A percentile compares a stretch with the other conserved stretches of the same genome.
Evolutionary conservation across 2,329 filamentous ascomycete genomes (phyloP).

Genomic region (Fusarium chuoi): DNA sequence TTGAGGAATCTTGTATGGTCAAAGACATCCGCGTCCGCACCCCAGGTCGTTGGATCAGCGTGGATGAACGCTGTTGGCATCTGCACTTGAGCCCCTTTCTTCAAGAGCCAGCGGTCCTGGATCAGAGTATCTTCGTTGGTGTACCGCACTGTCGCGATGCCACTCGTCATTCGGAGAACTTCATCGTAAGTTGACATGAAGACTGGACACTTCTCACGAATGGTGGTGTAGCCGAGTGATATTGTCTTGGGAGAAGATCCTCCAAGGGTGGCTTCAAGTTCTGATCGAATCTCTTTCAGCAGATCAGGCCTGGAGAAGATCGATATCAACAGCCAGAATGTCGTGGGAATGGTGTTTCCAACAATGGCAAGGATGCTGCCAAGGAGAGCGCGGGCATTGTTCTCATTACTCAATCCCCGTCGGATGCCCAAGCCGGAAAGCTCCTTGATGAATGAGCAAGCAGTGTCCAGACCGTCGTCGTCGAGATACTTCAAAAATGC

Average conservation of each 20-base stretch:
- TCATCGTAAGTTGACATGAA: conserved; percentile 36
- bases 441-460: conserved; percentile 32
- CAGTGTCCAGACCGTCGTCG: conserved; percentile 11
- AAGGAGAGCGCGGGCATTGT: conserved; percentile 34
- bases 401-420: conserved; percentile 31
- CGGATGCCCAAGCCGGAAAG: conserved; percentile 21
- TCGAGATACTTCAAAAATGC: conserved; percentile 23
- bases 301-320: conserved; percentile 23
- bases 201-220: conserved; percentile 23
- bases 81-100: conserved; percentile 36
- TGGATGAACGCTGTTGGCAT: conserved; percentile 39
- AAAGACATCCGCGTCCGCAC: conserved; percentile 24
- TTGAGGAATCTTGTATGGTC: conserved; percentile 33
- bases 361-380: conserved; percentile 34
- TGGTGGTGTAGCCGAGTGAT: not conserved
- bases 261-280: conserved; percentile 19
- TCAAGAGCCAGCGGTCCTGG: conserved; percentile 26
- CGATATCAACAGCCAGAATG: conserved; percentile 26
- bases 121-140: conserved; percentile 32
- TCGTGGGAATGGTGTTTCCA: conserved; percentile 33
- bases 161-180: conserved; percentile 31
- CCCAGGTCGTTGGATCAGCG: conserved; percentile 30
- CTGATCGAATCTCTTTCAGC: conserved; percentile 2
- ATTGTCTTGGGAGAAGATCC: not conserved
- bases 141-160: conserved; percentile 34